Percentiles rank a stretch among this genome's conserved stretches.
phyloP scores from a whole-genome alignment of 2,329 filamentous ascomycete genomes.

The Clonostachys chloroleuca region DNA sequence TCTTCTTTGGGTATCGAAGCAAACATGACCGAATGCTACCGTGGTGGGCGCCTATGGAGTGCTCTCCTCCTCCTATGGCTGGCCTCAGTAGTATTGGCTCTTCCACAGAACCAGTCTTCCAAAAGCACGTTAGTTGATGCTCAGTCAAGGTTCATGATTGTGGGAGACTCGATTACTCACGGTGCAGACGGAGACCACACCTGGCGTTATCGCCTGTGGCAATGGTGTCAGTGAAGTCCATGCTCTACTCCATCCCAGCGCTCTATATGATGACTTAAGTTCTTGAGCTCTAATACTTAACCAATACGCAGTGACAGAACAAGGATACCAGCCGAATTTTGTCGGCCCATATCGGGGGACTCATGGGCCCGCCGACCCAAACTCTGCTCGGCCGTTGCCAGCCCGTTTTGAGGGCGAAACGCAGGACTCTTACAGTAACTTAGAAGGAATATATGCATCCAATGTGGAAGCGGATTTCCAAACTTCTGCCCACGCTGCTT shows the following conservation, averaged over 20 bases:
- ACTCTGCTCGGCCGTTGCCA: too few relatives aligned
- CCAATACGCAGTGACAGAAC: neutral
- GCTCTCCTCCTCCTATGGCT: too few relatives aligned
- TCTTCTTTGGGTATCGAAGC: too few relatives aligned
- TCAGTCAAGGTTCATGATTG: slow-evolving; percentile 14
- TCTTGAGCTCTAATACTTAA: too few relatives aligned
- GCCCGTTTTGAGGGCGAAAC: too few relatives aligned
- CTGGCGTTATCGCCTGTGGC: slow-evolving; percentile 33
- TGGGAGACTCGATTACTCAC: slow-evolving; percentile 32
- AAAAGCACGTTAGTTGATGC: too few relatives aligned
- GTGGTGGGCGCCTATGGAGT: too few relatives aligned
- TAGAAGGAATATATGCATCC: neutral
- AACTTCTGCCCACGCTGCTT: neutral
- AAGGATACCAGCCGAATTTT: neutral
- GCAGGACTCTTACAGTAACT: neutral
- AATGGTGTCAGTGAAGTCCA: slow-evolving; percentile 17
- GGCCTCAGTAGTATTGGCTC: too few relatives aligned
- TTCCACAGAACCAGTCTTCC: too few relatives aligned
- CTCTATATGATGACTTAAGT: too few relatives aligned
- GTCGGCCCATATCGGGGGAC: slow-evolving; percentile 4
- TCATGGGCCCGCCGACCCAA: too few relatives aligned
- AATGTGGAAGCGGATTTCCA: neutral
- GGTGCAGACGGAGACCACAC: slow-evolving; percentile 33
- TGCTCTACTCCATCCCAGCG: neutral
- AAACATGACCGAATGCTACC: too few relatives aligned